Evolutionary conservation across 495 filamentous ascomycete genomes (phyloP).

Genomic region (Penicilliopsis zonata): DNA sequence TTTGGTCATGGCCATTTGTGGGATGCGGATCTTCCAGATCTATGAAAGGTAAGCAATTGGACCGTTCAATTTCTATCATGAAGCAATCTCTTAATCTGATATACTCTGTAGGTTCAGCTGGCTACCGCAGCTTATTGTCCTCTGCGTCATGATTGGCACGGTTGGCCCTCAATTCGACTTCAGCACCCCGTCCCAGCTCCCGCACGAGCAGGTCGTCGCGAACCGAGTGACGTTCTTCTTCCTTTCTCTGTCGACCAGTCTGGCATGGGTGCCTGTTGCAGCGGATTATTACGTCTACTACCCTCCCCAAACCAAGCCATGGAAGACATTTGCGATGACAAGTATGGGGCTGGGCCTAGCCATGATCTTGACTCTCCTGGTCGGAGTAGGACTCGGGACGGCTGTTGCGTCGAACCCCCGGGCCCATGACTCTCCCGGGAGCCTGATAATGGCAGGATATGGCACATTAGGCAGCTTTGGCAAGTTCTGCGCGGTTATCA

Average conservation of each 20-base stretch:
- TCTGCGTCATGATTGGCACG: constrained; percentile 55
- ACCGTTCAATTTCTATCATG: too few species aligned
- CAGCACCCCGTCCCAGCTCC: constrained; percentile 22
- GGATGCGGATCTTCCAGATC: constrained; percentile 59
- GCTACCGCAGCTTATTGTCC: constrained; percentile 53
- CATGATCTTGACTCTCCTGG: constrained; percentile 45
- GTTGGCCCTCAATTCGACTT: constrained; percentile 57
- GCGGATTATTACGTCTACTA: constrained; percentile 50
- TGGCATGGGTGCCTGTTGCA: constrained; percentile 40
- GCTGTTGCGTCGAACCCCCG: constrained; percentile 38
- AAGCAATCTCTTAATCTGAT: too few species aligned
- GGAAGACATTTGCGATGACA: constrained; percentile 35
- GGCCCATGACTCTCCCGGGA: constrained; percentile 46
- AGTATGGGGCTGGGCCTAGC: constrained; percentile 34
- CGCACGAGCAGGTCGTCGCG: constrained; percentile 31
- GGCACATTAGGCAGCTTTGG: constrained; percentile 51
- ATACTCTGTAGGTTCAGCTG: constrained; percentile 43
- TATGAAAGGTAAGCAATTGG: constrained; percentile 42
- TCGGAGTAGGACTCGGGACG: constrained; percentile 62
- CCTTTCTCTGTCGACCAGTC: constrained; percentile 40
- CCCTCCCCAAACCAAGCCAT: constrained; percentile 33
- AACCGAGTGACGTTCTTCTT: constrained; percentile 56
- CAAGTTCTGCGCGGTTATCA: constrained; percentile 55
- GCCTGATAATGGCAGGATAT: constrained; percentile 54
- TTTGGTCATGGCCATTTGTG: constrained; percentile 57